phyloP scores from a whole-genome alignment of 2,329 filamentous ascomycete species.

The Fusarium sublunatum region DNA sequence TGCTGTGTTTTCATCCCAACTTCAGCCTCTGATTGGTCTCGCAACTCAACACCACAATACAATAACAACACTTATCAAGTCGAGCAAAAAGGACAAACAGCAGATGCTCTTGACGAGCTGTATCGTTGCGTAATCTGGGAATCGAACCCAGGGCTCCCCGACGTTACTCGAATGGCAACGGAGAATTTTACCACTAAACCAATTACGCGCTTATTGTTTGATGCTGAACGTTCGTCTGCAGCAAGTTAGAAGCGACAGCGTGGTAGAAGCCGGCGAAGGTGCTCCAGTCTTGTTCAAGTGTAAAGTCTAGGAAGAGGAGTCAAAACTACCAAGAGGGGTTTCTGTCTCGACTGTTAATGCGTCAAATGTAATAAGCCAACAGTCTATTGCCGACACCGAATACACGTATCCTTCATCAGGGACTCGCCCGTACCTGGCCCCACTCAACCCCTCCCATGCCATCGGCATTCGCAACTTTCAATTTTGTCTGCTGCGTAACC shows the following conservation, averaged over 20 bases:
- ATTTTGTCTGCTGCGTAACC: neutral
- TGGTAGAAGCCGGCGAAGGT: neutral
- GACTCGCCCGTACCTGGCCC: neutral
- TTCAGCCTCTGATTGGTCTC: neutral
- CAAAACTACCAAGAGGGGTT: too few relatives aligned
- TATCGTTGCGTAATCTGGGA: constrained; percentile 5
- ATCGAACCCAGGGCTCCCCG: constrained; percentile 19
- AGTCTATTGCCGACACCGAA: too few relatives aligned
- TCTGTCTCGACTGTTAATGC: too few relatives aligned
- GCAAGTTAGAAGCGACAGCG: neutral
- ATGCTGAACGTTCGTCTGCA: neutral
- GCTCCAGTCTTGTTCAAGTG: too few relatives aligned
- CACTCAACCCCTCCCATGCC: constrained; percentile 16
- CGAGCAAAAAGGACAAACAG: neutral
- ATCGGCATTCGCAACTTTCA: neutral
- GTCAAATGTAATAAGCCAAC: too few relatives aligned
- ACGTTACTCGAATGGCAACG: constrained; percentile 12
- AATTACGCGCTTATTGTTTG: constrained; percentile 3
- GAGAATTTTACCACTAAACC: constrained; percentile 23
- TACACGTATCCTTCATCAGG: too few relatives aligned
- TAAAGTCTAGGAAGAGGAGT: too few relatives aligned
- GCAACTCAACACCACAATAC: neutral
- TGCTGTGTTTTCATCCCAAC: neutral
- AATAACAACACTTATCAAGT: neutral
- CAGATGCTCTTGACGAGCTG: too few relatives aligned